A percentile compares a stretch with the other conserved stretches of the same genome.
Conservation (phyloP, 148 eudicot genomes). For the Rhododendron molle region DNA sequence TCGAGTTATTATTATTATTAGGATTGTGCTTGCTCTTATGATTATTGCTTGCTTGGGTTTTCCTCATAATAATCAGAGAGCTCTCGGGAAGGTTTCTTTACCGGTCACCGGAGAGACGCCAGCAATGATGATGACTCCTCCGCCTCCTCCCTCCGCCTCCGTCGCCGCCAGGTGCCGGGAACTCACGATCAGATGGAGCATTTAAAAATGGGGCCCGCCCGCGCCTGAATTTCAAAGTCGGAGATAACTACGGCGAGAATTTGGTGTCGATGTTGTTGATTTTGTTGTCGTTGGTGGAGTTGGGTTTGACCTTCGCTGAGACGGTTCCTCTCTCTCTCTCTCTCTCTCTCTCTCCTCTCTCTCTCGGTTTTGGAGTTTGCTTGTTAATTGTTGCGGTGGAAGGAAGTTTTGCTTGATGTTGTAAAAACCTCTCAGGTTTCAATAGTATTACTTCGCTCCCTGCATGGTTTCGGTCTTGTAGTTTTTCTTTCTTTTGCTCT, state of each 20-base stretch:
- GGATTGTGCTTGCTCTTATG: conserved; percentile 29
- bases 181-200: conserved; percentile 15
- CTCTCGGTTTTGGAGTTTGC: background rate
- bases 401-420: conserved; percentile 6
- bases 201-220: conserved; percentile 4
- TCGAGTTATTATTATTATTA: conserved; percentile 18
- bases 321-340: conserved; percentile 38
- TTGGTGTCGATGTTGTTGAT: background rate
- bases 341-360: background rate
- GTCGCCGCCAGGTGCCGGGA: conserved; percentile 20
- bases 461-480: too few relatives aligned
- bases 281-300: conserved; percentile 11
- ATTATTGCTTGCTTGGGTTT: conserved; percentile 16
- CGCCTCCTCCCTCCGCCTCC: conserved; percentile 1
- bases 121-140: conserved; percentile 9
- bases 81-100: conserved; percentile 9
- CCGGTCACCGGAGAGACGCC: conserved; percentile 34
- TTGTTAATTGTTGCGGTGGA: conserved; percentile 10
- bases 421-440: background rate
- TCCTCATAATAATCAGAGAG: conserved; percentile 49
- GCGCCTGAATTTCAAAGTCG: conserved; percentile 2
- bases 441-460: background rate
- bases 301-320: conserved; percentile 37
- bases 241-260: conserved; percentile 14
- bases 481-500: too few relatives aligned